phyloP scores from a whole-genome alignment of 305 asterid species.

The Fraxinus sp. region DNA sequence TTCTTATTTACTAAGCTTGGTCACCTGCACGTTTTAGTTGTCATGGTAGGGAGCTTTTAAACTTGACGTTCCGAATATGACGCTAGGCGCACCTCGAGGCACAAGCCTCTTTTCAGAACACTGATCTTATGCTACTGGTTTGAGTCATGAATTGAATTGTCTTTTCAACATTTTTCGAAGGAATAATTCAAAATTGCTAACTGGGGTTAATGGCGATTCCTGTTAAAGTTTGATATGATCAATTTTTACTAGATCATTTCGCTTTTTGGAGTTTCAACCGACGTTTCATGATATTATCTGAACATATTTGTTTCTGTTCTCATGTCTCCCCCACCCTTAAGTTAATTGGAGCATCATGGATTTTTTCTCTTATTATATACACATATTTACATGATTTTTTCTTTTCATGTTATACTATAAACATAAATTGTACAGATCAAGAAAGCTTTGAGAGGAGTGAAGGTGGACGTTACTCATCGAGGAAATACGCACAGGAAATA shows the following conservation, averaged over 20 bases:
- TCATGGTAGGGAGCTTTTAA: background rate
- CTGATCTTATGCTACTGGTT: background rate
- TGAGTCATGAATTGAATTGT: background rate
- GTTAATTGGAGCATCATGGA: background rate
- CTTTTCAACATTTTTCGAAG: background rate
- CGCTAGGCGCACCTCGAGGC: background rate
- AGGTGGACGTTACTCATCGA: constrained; percentile 77
- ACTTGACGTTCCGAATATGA: background rate
- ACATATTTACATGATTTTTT: background rate
- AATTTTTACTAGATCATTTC: background rate
- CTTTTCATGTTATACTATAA: background rate
- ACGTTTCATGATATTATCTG: background rate
- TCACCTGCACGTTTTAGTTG: background rate
- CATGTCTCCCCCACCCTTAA: background rate
- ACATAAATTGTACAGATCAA: constrained; percentile 47
- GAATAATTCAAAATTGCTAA: background rate
- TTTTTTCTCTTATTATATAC: background rate
- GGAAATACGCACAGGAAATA: constrained; percentile 75
- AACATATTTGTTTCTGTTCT: background rate
- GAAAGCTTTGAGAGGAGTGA: constrained; percentile 77
- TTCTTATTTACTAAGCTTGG: background rate
- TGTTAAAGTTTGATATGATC: background rate
- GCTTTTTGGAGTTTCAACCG: background rate
- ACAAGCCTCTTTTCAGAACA: background rate
- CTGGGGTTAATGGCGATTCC: background rate